Evolutionary conservation across 2,329 filamentous ascomycete genomes (phyloP).

Genomic region (Septoria petroselini): DNA sequence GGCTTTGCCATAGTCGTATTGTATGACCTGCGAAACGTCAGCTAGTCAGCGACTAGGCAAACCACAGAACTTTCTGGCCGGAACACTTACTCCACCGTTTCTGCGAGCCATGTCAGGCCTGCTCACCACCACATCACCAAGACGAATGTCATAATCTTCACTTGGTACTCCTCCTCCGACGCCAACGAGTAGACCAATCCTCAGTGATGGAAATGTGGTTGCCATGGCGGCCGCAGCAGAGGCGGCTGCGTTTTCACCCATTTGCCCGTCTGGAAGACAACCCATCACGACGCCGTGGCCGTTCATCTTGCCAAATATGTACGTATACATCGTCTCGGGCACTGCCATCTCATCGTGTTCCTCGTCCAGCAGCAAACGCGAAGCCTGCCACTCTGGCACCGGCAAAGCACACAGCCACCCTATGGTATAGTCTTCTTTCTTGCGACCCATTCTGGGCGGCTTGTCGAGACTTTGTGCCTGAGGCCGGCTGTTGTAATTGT

Average conservation of each 20-base stretch:
- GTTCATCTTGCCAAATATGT: constrained; percentile 9
- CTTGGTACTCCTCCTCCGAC: constrained; percentile 28
- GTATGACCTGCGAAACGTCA: constrained; percentile 15
- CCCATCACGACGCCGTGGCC: constrained; percentile 16
- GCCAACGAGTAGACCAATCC: constrained; percentile 24
- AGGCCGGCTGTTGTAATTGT: background rate
- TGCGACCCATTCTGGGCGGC: background rate
- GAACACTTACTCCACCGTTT: constrained; percentile 24
- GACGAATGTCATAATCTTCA: constrained; percentile 27
- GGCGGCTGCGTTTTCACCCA: constrained; percentile 7
- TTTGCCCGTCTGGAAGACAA: constrained; percentile 4
- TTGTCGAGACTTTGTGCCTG: background rate
- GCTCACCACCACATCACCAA: constrained; percentile 34
- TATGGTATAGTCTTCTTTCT: background rate
- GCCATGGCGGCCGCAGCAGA: constrained; percentile 27
- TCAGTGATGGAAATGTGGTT: constrained; percentile 22
- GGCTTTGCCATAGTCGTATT: constrained; percentile 5
- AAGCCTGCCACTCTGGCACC: constrained; percentile 12
- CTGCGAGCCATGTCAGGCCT: constrained; percentile 13
- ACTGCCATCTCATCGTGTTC: background rate
- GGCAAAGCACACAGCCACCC: constrained; percentile 13
- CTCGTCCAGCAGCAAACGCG: constrained; percentile 7
- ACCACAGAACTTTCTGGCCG: background rate
- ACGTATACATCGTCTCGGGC: background rate
- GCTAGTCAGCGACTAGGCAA: background rate